phyloP scores from a whole-genome alignment of 2,329 filamentous ascomycete genomes.

The Geosmithia putterillii region DNA sequence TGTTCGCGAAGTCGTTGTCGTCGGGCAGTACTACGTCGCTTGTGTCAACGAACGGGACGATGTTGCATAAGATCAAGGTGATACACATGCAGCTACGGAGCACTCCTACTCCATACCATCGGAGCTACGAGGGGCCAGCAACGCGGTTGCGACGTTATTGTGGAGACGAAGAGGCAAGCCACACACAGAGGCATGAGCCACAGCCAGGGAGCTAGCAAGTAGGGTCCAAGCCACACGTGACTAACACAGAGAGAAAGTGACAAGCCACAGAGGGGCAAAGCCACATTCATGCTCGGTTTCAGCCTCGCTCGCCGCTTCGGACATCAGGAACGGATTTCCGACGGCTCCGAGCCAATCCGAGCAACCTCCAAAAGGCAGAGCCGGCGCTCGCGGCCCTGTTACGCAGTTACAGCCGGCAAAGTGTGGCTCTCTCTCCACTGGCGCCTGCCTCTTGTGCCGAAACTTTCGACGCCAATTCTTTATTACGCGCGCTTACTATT shows the following conservation, averaged over 20 bases:
- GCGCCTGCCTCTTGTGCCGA: background rate
- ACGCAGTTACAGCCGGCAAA: background rate
- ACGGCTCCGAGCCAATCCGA: slow-evolving; percentile 17
- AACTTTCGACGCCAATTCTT: background rate
- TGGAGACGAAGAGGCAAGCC: too few relatives aligned
- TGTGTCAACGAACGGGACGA: too few relatives aligned
- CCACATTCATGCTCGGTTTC: background rate
- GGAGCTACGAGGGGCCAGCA: background rate
- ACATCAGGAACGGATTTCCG: slow-evolving; percentile 7
- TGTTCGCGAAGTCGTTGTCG: background rate
- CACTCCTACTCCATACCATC: background rate
- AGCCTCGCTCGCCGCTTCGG: background rate
- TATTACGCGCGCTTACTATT: slow-evolving; percentile 1
- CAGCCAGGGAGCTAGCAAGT: too few relatives aligned
- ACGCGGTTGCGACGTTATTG: too few relatives aligned
- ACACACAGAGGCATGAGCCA: too few relatives aligned
- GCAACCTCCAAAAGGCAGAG: background rate
- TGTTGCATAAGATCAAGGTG: background rate
- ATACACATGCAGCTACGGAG: background rate
- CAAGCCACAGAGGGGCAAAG: background rate
- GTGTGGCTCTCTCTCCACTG: background rate
- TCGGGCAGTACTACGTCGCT: background rate
- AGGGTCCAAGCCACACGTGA: background rate
- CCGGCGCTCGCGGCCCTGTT: background rate
- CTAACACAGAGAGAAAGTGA: background rate